Evolutionary conservation across 306 rosid species (phyloP).

Genomic region (Cucumis sativus): Cucumber_9930_V3 NC_026660.2:18713001-18713500

Average conservation of each 20-base stretch:
- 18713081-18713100: neutral
- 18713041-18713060: neutral
- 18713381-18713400: neutral
- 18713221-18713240: neutral
- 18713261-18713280: neutral
- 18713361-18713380: neutral
- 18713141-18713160: neutral
- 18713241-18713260: neutral
- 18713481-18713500: conserved; percentile 59
- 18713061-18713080: neutral
- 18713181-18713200: neutral
- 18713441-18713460: conserved; percentile 20
- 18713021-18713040: neutral
- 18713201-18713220: neutral
- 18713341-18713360: neutral
- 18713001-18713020: too few relatives aligned
- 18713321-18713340: neutral
- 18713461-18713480: conserved; percentile 53
- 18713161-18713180: neutral
- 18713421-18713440: neutral
- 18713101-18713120: neutral
- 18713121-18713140: neutral
- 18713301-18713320: neutral
- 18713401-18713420: neutral
- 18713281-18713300: neutral